Evolutionary conservation across 2,329 filamentous ascomycete species (phyloP).

Genomic region (Colletotrichum destructivum): DNA sequence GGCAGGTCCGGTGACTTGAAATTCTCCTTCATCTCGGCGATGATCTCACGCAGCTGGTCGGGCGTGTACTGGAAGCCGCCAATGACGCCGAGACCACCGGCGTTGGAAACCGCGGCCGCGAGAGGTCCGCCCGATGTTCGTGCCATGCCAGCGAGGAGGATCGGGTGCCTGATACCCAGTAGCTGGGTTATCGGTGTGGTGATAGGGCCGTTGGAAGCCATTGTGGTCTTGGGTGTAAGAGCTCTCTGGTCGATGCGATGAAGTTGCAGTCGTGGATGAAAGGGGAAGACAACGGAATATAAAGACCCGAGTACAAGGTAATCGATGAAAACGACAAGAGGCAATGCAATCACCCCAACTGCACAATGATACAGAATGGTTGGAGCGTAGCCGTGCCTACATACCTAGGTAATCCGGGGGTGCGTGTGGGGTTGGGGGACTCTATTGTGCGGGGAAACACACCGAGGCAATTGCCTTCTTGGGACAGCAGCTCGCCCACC

Average conservation of each 20-base stretch:
- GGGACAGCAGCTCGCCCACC: slow-evolving; percentile 48
- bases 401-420: slow-evolving; percentile 45
- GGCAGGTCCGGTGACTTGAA: slow-evolving; percentile 78
- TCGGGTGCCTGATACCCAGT: slow-evolving; percentile 87
- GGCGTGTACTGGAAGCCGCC: slow-evolving; percentile 82
- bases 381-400: slow-evolving; percentile 46
- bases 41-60: slow-evolving; percentile 81
- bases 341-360: not conserved
- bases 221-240: slow-evolving; percentile 43
- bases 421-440: slow-evolving; percentile 38
- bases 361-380: slow-evolving; percentile 1
- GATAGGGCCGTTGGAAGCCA: slow-evolving; percentile 69
- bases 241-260: not conserved
- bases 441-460: slow-evolving; percentile 49
- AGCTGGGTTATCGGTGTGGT: slow-evolving; percentile 84
- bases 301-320: not conserved
- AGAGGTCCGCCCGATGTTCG: slow-evolving; percentile 83
- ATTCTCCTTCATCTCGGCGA: slow-evolving; percentile 87
- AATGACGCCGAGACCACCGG: slow-evolving; percentile 86
- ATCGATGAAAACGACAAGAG: not conserved
- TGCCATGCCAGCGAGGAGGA: slow-evolving; percentile 96
- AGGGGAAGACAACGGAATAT: not conserved
- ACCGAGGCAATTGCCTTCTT: slow-evolving; percentile 54
- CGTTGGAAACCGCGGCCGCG: slow-evolving; percentile 90
- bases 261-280: not conserved